Base-by-base conservation (phyloP, 768 basidiomycete genomes). In the Austroboletus eburneus region DNA sequence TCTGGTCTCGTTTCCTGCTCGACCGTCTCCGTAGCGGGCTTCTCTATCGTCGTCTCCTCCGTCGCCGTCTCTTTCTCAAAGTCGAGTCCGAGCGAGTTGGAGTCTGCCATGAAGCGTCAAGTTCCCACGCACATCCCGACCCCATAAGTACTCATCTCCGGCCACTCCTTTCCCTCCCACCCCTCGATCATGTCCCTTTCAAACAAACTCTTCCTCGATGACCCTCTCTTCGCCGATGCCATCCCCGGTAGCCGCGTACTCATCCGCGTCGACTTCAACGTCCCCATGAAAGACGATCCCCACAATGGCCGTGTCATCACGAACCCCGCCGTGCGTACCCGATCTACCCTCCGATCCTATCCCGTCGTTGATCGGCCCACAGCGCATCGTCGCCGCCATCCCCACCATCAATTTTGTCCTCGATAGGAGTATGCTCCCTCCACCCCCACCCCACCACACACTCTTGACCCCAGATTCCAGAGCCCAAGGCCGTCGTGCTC, bases 311-410 rank as follows among this genome's bases (percentile, higher is more conserved):
- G 84, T 64, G 88, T 95, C 72, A 93, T 98, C 76, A 95, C 95
- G 37, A 99, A 97, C 73, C 86, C 91, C 54, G 93, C 93, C 46
- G 95, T 96, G 65, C 53, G 92, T 75, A 36, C 44, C 49, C 57
- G 58, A 48, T 20, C 48, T 13, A 36, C 43, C 34, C 48, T 42
- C 33, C 46, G 30, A 33, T 2, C 9, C 17, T 30, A 16, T 2
- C 20, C 22, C 12, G 29, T 35, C 51, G 39, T 52, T 54, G 16
- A 57, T 54, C 48, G 20, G 21, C 17, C 36, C 52, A 45, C 64
- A 98, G 95, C 89, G 95, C 68, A 95, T 99, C 72, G 87, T 94
- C 40, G 95, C 94, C 23, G 95, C 95, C 25, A 74, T 98, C 48
- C 95, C 95, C 23, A 97, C 95, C 37, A 89, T 99, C 64, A 81